A percentile compares a stretch with the other conserved stretches of the same genome.
Evolutionary conservation across 2,329 filamentous ascomycete genomes (phyloP).

Genomic region (Paraconiothyrium sp.): DNA sequence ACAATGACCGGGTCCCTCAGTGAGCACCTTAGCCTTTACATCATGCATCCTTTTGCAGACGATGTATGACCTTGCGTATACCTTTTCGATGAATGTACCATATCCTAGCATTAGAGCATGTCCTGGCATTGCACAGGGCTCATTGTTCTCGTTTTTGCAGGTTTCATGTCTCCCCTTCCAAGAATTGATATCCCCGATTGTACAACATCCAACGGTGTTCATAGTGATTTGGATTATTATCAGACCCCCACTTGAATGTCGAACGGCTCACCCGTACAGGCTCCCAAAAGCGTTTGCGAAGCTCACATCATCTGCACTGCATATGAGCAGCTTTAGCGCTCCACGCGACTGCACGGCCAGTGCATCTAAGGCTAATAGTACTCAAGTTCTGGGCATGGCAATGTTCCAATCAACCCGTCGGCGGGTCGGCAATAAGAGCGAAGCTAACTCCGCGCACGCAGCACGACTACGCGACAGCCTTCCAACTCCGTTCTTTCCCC

Average conservation of each 20-base stretch:
- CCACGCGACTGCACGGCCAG: not conserved
- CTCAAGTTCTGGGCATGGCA: not conserved
- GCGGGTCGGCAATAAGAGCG: conserved; percentile 11
- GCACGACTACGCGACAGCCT: not conserved
- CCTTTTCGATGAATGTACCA: not conserved
- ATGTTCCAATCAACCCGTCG: not conserved
- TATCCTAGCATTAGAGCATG: not conserved
- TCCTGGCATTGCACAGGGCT: not conserved
- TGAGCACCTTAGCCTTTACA: not conserved
- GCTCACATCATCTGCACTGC: not conserved
- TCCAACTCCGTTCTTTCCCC: not conserved
- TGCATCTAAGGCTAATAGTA: not conserved
- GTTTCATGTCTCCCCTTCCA: not conserved
- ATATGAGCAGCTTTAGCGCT: not conserved
- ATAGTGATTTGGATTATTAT: not conserved
- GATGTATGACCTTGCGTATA: not conserved
- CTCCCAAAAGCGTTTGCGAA: not conserved
- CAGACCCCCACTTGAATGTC: not conserved
- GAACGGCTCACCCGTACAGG: not conserved
- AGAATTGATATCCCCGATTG: conserved; percentile 16
- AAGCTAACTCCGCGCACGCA: conserved; percentile 13
- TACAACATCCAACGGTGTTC: not conserved
- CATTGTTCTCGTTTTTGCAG: not conserved
- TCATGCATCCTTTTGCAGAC: conserved; percentile 4
- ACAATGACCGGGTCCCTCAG: not conserved